Conservation (phyloP, 2,329 filamentous ascomycete genomes). For the Amylocarpus encephaloides region DNA sequence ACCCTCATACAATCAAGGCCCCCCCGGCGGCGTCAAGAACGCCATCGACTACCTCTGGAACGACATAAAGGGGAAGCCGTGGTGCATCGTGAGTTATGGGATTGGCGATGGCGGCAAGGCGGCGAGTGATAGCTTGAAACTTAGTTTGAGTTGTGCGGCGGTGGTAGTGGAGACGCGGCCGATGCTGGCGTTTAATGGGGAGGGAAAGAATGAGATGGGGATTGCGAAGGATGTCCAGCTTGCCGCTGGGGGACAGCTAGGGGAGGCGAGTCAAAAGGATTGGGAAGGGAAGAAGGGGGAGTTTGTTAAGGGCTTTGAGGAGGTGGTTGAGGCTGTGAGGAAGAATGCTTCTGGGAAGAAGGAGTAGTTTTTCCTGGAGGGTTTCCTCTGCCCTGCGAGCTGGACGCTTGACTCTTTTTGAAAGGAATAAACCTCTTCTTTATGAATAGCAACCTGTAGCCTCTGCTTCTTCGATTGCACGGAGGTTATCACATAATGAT, state of each 20-base stretch:
- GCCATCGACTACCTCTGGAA: slow-evolving; percentile 55
- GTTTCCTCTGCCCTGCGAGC: no score
- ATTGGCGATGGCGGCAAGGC: slow-evolving; percentile 34
- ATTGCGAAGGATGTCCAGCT: slow-evolving; percentile 10
- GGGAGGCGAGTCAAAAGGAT: slow-evolving; percentile 7
- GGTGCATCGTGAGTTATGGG: slow-evolving; percentile 49
- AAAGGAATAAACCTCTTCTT: no score
- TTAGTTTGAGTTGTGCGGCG: slow-evolving; percentile 25
- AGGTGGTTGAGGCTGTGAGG: slow-evolving; percentile 5
- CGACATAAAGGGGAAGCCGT: slow-evolving; percentile 52
- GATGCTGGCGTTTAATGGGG: slow-evolving; percentile 26
- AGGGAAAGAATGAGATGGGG: slow-evolving; percentile 5
- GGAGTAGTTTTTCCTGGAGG: no score
- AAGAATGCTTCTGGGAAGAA: background rate
- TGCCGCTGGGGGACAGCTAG: slow-evolving; percentile 9
- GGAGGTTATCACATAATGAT: no score
- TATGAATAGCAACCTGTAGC: no score
- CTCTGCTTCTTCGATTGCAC: no score
- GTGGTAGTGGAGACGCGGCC: slow-evolving; percentile 31
- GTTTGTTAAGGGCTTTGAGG: slow-evolving; percentile 13
- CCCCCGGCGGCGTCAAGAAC: slow-evolving; percentile 51
- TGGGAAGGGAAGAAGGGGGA: slow-evolving; percentile 13
- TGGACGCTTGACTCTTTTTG: no score
- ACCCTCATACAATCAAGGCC: slow-evolving; percentile 51
- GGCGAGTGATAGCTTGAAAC: slow-evolving; percentile 29